Evolutionary conservation across 2,329 filamentous ascomycete species (phyloP).

Genomic region (Magnaporthiopsis rhizophila): DNA sequence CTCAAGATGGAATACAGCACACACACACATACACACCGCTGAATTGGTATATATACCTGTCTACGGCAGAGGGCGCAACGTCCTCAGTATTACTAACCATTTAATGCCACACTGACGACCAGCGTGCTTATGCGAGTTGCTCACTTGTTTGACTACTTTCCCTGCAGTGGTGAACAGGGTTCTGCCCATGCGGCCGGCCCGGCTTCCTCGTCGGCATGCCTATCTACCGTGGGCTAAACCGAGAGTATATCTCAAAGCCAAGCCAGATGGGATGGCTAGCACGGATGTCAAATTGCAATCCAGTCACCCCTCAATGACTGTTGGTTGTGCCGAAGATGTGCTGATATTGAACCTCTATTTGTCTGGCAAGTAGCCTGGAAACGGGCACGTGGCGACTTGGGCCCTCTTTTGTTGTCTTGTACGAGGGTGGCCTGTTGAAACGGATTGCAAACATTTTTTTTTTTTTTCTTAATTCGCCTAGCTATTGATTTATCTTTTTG

Average conservation of each 20-base stretch:
- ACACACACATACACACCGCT: not conserved
- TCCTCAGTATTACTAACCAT: not conserved
- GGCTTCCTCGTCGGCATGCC: not conserved
- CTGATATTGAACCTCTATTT: slow-evolving; percentile 57
- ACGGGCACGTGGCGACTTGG: slow-evolving; percentile 22
- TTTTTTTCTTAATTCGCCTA: not conserved
- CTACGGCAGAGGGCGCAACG: not conserved
- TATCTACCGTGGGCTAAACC: too few species aligned
- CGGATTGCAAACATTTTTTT: slow-evolving; percentile 24
- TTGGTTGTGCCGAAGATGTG: slow-evolving; percentile 98
- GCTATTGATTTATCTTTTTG: not conserved
- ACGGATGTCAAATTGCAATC: slow-evolving; percentile 99
- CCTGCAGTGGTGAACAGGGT: not conserved
- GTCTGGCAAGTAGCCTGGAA: slow-evolving; percentile 27
- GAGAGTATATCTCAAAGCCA: not conserved
- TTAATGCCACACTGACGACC: not conserved
- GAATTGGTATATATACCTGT: slow-evolving; percentile 4
- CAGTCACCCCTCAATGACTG: slow-evolving; percentile 67
- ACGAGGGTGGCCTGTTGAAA: slow-evolving; percentile 12
- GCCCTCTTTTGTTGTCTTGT: slow-evolving; percentile 7
- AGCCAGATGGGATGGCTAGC: slow-evolving; percentile 40
- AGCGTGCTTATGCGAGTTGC: not conserved
- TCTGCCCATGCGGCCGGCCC: not conserved
- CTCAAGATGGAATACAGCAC: slow-evolving; percentile 1
- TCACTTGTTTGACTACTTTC: too few species aligned